A percentile compares a stretch with the other conserved stretches of the same genome.
These are phyloP conservation scores for Penicillium hordei DNA, from an alignment of 2,329 filamentous ascomycete genomes.

Conservation along the genomic window DNA sequence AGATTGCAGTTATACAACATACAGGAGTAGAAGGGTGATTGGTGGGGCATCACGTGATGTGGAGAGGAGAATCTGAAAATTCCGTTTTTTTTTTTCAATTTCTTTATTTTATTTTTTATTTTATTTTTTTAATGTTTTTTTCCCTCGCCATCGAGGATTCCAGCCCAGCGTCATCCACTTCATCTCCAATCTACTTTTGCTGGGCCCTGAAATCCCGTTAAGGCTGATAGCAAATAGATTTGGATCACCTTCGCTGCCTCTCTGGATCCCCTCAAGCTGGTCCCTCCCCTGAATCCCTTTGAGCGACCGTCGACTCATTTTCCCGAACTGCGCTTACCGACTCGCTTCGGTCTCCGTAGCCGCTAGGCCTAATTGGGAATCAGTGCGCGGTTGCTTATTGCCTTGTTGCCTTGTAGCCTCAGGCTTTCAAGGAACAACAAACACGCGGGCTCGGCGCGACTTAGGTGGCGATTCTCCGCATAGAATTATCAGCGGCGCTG, in stretches of 20 bases:
- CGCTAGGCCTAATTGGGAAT: conserved; percentile 23
- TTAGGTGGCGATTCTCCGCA: conserved; percentile 12
- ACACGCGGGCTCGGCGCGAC: conserved; percentile 26
- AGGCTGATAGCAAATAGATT: conserved; percentile 10
- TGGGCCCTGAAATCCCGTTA: conserved; percentile 11
- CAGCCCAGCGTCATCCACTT: conserved; percentile 27
- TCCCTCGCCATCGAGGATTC: conserved; percentile 23
- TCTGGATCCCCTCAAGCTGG: conserved; percentile 9
- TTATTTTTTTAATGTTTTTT: conserved; percentile 25
- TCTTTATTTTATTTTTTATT: conserved; percentile 19
- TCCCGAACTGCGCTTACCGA: conserved; percentile 26
- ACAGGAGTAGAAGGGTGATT: no score
- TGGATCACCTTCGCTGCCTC: conserved; percentile 1
- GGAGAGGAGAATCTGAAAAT: conserved; percentile 20
- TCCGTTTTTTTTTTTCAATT: conserved; percentile 12
- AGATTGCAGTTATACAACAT: no score
- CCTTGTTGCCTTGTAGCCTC: conserved; percentile 16
- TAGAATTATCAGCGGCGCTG: conserved; percentile 13
- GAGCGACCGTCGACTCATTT: conserved; percentile 22
- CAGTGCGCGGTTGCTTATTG: not conserved
- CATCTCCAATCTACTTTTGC: conserved; percentile 19
- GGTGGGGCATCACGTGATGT: conserved; percentile 20
- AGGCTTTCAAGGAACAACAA: conserved; percentile 25
- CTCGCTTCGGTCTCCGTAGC: conserved; percentile 23
- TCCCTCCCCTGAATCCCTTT: conserved; percentile 23